phyloP scores from a whole-genome alignment of 169 alveolate species.

The Babesia gibsoni region DNA sequence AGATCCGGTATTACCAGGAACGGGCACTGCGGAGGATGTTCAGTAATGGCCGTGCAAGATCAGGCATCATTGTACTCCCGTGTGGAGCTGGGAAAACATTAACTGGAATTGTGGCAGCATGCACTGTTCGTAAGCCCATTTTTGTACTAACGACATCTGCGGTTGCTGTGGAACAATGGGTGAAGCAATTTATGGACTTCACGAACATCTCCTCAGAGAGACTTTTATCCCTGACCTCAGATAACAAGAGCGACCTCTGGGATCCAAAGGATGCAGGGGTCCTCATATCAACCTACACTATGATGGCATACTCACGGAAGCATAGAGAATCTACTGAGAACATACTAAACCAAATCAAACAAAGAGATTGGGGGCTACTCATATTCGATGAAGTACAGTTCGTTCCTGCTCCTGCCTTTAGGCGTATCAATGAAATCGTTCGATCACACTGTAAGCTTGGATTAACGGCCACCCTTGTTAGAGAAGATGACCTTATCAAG shows the following conservation, averaged over 20 bases:
- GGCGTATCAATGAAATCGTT: constrained; percentile 82
- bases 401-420: constrained; percentile 97
- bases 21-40: constrained; percentile 96
- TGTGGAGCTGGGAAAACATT: constrained; percentile 99
- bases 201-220: constrained; percentile 85
- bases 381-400: constrained; percentile 98
- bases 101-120: constrained; percentile 98
- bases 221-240: constrained; percentile 93
- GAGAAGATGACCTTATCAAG: constrained; percentile 97
- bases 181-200: constrained; percentile 83
- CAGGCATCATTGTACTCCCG: constrained; percentile 98
- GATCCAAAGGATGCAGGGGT: constrained; percentile 89
- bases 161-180: constrained; percentile 92
- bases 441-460: constrained; percentile 95
- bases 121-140: constrained; percentile 92
- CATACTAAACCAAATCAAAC: constrained; percentile 82
- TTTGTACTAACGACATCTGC: constrained; percentile 89
- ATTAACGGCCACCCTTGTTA: constrained; percentile 98
- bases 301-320: constrained; percentile 90
- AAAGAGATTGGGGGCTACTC: constrained; percentile 96
- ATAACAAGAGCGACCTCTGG: constrained; percentile 87
- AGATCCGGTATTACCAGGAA: constrained; percentile 90
- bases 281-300: constrained; percentile 92
- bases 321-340: constrained; percentile 85
- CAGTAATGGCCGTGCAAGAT: constrained; percentile 96